Percentiles rank a stretch among this genome's conserved stretches.
phyloP scores from a whole-genome alignment of 169 alveolate genomes.

The Miamiensis avidus region DNA sequence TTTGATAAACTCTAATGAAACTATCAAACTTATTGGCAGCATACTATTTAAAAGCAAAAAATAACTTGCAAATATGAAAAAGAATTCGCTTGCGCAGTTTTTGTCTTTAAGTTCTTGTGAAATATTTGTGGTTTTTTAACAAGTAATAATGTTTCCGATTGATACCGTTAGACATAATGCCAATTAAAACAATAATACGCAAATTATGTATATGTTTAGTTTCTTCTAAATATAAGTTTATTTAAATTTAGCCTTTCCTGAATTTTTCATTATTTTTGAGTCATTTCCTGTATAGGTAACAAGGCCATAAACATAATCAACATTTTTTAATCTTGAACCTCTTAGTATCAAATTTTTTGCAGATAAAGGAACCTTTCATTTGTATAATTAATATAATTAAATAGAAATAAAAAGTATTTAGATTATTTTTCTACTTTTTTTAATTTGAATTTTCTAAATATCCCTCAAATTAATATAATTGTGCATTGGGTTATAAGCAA shows the following conservation, averaged over 20 bases:
- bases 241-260: constrained; percentile 59
- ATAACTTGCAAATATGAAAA: constrained; percentile 18
- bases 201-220: constrained; percentile 53
- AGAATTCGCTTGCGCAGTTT: background rate
- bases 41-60: constrained; percentile 54
- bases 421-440: background rate
- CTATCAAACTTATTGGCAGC: constrained; percentile 59
- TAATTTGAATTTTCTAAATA: background rate
- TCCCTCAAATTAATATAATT: constrained; percentile 47
- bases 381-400: background rate
- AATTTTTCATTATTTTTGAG: constrained; percentile 75
- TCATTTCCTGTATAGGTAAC: constrained; percentile 77
- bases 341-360: constrained; percentile 61
- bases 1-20: constrained; percentile 77
- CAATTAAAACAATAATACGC: constrained; percentile 29
- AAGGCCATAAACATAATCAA: constrained; percentile 66
- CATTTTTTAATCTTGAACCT: constrained; percentile 72
- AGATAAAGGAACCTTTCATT: constrained; percentile 20
- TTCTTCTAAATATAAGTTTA: constrained; percentile 53
- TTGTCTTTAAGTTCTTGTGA: background rate
- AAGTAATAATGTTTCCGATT: background rate
- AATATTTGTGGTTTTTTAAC: background rate
- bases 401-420: background rate
- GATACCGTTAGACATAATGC: background rate
- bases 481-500: constrained; percentile 40